Conservation (phyloP, 2,329 filamentous ascomycete species). For the Xylariaceae sp. region DNA sequence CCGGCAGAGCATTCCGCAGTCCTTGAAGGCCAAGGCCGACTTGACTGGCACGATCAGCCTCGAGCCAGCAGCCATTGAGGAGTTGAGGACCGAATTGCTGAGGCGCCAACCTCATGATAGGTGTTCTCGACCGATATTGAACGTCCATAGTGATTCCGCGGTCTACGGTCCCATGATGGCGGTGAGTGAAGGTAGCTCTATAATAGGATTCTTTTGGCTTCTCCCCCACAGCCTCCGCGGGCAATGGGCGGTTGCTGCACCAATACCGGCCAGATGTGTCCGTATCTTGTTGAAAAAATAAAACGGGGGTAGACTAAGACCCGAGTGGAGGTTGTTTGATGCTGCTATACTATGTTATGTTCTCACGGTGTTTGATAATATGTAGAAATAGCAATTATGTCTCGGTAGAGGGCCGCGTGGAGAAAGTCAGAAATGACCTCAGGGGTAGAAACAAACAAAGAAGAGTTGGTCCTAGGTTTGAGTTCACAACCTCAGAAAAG, state of each 20-base stretch:
- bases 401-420: conserved; percentile 32
- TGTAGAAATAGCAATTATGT: conserved; percentile 20
- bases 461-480: conserved; percentile 13
- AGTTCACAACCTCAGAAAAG: conserved; percentile 4
- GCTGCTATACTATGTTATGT: not conserved
- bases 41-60: conserved; percentile 56
- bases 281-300: conserved; percentile 2
- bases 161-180: conserved; percentile 26
- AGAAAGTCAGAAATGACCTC: conserved; percentile 18
- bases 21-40: conserved; percentile 52
- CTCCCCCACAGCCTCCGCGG: conserved; percentile 20
- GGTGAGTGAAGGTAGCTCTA: conserved; percentile 12
- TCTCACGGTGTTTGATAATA: conserved; percentile 21
- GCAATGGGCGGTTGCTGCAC: conserved; percentile 7
- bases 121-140: conserved; percentile 21
- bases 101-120: conserved; percentile 17
- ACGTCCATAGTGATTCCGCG: conserved; percentile 26
- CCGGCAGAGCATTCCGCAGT: conserved; percentile 49
- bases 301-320: not conserved
- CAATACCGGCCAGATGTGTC: conserved; percentile 3
- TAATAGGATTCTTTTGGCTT: conserved; percentile 4
- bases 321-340: not conserved
- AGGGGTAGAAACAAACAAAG: conserved; percentile 6
- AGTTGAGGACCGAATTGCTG: conserved; percentile 41
- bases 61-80: conserved; percentile 55